These are phyloP conservation scores for Abortiporus biennis DNA, from an alignment of 1,284 basidiomycete genomes.

Conservation along the genomic window DNA sequence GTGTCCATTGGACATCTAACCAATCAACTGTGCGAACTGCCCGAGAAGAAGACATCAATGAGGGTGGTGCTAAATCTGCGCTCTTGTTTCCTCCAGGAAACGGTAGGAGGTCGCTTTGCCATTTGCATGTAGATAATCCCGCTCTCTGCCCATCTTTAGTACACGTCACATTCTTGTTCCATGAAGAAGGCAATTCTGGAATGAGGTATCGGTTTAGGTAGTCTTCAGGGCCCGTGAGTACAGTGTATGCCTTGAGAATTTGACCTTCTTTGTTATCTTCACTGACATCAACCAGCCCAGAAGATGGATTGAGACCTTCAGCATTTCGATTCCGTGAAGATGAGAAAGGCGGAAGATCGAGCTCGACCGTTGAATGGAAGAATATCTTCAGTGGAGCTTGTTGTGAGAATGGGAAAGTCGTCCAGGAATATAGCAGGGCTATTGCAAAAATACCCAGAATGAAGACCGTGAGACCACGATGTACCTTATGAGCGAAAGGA, in stretches of 20 bases:
- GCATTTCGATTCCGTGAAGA: conserved; percentile 11
- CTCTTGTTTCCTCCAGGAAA: conserved; percentile 22
- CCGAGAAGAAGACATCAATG: not conserved
- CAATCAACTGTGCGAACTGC: conserved; percentile 8
- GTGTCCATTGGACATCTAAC: conserved; percentile 3
- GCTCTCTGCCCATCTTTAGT: conserved; percentile 7
- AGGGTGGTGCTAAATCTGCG: not conserved
- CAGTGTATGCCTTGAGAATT: conserved; percentile 24
- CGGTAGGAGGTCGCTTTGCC: conserved; percentile 26
- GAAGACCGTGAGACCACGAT: conserved; percentile 35
- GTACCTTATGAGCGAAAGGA: conserved; percentile 53
- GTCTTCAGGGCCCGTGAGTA: conserved; percentile 37
- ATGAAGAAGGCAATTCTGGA: conserved; percentile 47
- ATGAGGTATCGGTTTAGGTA: conserved; percentile 39
- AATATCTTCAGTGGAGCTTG: conserved; percentile 58
- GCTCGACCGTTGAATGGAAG: conserved; percentile 52
- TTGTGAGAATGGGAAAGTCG: conserved; percentile 55
- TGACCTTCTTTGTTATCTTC: conserved; percentile 10
- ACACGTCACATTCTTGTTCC: conserved; percentile 20
- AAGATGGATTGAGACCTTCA: conserved; percentile 6
- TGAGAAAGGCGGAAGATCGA: conserved; percentile 21
- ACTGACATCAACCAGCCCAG: no score
- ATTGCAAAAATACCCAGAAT: conserved; percentile 37
- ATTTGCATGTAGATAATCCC: conserved; percentile 29
- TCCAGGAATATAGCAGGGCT: conserved; percentile 37